These are phyloP conservation scores for Sordaria brevicollis DNA, from an alignment of 495 filamentous ascomycete species.

Conservation along the genomic window DNA sequence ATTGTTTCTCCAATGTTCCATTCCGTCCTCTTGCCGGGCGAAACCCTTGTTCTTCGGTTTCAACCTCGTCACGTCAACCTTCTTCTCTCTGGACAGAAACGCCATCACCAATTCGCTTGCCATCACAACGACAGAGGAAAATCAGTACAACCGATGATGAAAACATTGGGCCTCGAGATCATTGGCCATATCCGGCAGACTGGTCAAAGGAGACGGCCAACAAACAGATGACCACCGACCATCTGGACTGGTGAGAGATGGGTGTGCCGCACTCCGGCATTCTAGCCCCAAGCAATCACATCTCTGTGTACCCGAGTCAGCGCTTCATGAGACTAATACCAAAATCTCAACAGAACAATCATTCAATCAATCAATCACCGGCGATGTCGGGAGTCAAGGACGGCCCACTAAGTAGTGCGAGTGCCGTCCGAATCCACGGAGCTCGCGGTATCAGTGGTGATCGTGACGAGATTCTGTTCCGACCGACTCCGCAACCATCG, in stretches of 20 bases:
- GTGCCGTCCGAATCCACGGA: neutral
- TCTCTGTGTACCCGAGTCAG: conserved; percentile 9
- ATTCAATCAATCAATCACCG: neutral
- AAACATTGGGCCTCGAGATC: neutral
- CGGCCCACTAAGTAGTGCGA: neutral
- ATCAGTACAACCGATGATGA: neutral
- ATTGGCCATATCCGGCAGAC: neutral
- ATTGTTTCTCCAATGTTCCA: neutral
- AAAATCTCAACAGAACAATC: neutral
- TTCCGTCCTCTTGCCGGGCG: neutral
- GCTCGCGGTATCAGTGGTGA: neutral
- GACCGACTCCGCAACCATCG: conserved; percentile 1
- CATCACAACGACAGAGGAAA: neutral
- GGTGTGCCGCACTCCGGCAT: neutral
- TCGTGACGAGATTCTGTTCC: conserved; percentile 8
- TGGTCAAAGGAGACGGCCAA: neutral
- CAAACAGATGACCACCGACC: neutral
- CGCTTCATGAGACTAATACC: conserved; percentile 7
- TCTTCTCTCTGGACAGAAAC: neutral
- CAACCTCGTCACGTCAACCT: neutral
- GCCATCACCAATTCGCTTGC: neutral
- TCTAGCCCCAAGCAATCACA: neutral
- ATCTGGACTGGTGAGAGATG: neutral
- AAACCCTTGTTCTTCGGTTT: neutral
- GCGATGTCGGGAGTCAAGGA: neutral